phyloP scores from a whole-genome alignment of 305 asterid genomes.

The Plantago coronopus region DNA sequence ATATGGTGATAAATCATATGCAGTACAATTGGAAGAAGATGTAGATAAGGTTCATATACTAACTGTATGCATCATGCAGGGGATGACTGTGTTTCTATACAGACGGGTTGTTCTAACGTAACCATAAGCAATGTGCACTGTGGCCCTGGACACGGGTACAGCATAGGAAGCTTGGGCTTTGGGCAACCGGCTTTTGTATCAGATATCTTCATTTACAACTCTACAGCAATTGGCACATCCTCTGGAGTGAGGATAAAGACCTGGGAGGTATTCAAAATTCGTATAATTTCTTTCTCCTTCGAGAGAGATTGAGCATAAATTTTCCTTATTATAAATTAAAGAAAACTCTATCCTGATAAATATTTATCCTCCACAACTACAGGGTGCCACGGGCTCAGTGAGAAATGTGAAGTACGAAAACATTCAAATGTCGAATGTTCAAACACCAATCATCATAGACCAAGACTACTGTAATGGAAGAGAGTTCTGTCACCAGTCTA shows the following conservation, averaged over 20 bases:
- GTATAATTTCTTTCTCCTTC: neutral
- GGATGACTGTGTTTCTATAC: slow-evolving; percentile 31
- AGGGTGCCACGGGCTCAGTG: slow-evolving; percentile 25
- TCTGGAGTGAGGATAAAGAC: slow-evolving; percentile 33
- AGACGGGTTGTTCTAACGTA: slow-evolving; percentile 23
- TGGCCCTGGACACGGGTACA: slow-evolving; percentile 36
- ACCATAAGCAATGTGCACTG: slow-evolving; percentile 17
- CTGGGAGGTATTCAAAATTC: slow-evolving; percentile 21
- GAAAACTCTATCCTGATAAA: neutral
- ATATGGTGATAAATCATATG: neutral
- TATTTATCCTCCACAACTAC: neutral
- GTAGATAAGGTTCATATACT: neutral
- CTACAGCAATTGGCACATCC: slow-evolving; percentile 17
- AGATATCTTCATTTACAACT: slow-evolving; percentile 12
- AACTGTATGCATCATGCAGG: slow-evolving; percentile 8
- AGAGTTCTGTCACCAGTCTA: slow-evolving; percentile 2
- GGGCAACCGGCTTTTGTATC: slow-evolving; percentile 16
- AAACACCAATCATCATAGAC: slow-evolving; percentile 22
- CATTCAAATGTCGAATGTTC: slow-evolving; percentile 23
- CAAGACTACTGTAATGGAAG: slow-evolving; percentile 26
- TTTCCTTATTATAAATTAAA: neutral
- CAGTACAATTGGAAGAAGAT: neutral
- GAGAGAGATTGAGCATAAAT: neutral
- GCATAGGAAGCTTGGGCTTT: slow-evolving; percentile 27
- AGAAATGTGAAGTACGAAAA: slow-evolving; percentile 19